Evolutionary conservation across 345 rosid genomes (phyloP).

Genomic region (Eucalyptus curtisii): DNA sequence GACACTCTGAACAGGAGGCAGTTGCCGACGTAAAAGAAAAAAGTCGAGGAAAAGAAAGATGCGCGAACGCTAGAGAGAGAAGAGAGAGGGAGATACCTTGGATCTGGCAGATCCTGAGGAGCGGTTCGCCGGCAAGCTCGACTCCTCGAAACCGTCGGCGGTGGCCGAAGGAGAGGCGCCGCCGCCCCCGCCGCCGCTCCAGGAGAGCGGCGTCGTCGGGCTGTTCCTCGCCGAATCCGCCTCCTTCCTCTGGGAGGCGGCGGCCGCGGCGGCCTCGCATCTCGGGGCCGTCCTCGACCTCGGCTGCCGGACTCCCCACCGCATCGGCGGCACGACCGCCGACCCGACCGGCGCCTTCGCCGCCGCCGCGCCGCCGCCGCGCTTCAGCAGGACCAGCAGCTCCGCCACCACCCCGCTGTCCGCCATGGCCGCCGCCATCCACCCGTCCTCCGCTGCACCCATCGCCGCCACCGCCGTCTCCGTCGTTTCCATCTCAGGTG

Average conservation of each 20-base stretch:
- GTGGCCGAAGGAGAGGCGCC: conserved; percentile 38
- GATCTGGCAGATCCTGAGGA: conserved; percentile 41
- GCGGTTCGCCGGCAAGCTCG: conserved; percentile 20
- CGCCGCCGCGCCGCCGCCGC: conserved; percentile 27
- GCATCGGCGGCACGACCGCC: conserved; percentile 2
- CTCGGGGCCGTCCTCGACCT: conserved; percentile 32
- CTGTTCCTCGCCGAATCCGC: conserved; percentile 20
- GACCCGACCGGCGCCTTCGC: conserved; percentile 4
- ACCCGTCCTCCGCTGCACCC: conserved; percentile 31
- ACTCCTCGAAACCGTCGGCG: conserved; percentile 46
- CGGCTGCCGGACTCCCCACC: conserved; percentile 51
- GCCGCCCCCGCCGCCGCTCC: conserved; percentile 37
- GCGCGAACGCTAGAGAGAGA: not conserved
- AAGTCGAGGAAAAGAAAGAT: not conserved
- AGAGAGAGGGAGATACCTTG: conserved; percentile 24
- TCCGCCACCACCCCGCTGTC: conserved; percentile 56
- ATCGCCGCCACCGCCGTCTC: not conserved
- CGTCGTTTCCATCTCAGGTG: not conserved
- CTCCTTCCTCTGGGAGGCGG: conserved; percentile 15
- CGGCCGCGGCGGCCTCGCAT: conserved; percentile 1
- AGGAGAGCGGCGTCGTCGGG: conserved; percentile 54
- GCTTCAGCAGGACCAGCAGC: conserved; percentile 22
- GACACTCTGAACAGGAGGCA: not conserved
- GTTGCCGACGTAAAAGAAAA: not conserved
- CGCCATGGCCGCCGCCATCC: conserved; percentile 67